Evolutionary conservation across 768 basidiomycete species (phyloP), one percentile per base, ranked within the genome.

Genomic region (Tylopilus rubrobrunneus): DNA sequence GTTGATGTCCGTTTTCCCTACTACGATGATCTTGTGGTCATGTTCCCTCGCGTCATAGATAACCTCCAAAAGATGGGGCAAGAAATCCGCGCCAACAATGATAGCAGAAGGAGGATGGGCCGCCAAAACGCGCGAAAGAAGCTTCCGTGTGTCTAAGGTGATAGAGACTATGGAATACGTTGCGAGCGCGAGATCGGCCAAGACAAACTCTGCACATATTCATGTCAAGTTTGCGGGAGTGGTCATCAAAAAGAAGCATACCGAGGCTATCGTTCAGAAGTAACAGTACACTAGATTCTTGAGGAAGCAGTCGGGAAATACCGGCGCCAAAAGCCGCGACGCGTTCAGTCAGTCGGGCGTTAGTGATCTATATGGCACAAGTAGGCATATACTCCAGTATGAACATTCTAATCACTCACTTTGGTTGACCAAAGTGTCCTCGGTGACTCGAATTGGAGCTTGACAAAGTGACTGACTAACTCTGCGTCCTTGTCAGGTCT

Each of bases 371-470:
- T 29, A 40, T n/a, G 44, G 17, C 34, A 43, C 11, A 12, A 42
- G 34, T 45, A 12, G 21, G 36, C n/a, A 27, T 14, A 48, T 34
- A 46, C 23, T 55, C 19, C 34, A 23, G 48, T 23, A 27, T n/a
- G 41, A n/a, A 44, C n/a, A 28, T 43, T 48, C 7, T 36, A 15
- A 39, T 3, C 40, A 56, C 73, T 39, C 51, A 89, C 90, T 72
- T 85, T 85, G 43, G 84, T 86, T 1, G 83, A 82, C 91, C 91
- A 93, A 12, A 93, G 76, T 0, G 86, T 89, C 36, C 89, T 79
- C 7, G 84, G 77, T 1, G 78, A 76, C 60, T 88, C 85, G 17
- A 77, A 73, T 51, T 88, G 89, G 7, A 83, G 69, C 60, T 80
- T 82, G 44, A 92, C 73, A 21, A 91, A 73, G 68, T 92, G 87